Conservation (phyloP, 768 basidiomycete genomes). For the Tricholoma sp. region DNA sequence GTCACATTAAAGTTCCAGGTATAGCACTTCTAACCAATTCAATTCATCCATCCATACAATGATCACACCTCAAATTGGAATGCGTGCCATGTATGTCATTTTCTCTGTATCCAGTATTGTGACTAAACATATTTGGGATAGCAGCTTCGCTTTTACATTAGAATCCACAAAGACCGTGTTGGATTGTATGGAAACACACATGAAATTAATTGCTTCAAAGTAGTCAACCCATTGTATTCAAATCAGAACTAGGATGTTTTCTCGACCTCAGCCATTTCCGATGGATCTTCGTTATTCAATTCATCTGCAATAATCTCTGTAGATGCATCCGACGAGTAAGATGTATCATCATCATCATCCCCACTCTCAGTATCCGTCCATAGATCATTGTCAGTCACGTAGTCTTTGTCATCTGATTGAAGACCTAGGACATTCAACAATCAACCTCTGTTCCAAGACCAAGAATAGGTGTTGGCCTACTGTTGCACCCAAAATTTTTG, state of each 20-base stretch:
- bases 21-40: background rate
- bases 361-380: background rate
- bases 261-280: background rate
- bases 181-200: no score
- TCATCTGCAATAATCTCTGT: background rate
- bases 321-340: background rate
- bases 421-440: background rate
- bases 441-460: background rate
- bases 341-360: background rate
- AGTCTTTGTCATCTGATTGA: background rate
- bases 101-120: background rate
- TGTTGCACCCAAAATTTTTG: background rate
- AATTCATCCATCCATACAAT: background rate
- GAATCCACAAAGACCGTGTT: no score
- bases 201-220: no score
- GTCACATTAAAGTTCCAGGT: no score
- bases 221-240: no score
- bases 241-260: no score
- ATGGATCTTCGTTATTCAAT: background rate
- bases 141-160: background rate
- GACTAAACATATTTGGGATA: background rate
- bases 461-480: background rate
- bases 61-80: background rate
- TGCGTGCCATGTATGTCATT: background rate
- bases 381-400: background rate